Base-by-base conservation (phyloP, 495 filamentous ascomycete genomes). In the Jackrogersella multiformis region DNA sequence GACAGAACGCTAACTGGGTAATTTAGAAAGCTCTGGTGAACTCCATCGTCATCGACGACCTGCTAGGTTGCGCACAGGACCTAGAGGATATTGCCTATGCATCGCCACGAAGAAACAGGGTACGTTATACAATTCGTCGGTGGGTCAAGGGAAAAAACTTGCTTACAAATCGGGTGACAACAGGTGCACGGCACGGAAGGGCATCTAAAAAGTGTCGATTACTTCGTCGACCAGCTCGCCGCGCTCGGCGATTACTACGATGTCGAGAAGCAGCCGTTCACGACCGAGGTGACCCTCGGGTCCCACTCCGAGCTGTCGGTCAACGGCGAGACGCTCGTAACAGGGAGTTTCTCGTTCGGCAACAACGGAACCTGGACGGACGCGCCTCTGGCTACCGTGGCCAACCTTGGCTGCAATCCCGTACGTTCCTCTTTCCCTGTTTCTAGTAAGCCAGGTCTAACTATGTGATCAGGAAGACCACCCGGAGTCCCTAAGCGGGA, bases 141-240 rank as follows among this genome's bases (percentile, higher is more conserved):
- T n/a, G n/a, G 2, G 0, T 15, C 5, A 3, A 3, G 8, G 24
- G 13, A 49, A 20, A 28, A 28, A 49, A 34, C 5, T 41, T 55
- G 24, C 66, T 66, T 13, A 54, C 7, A 46, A 58, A 70, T 53
- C n/a, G n/a, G 49, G 59, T 48, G 23, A 87, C 15, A 86, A 66
- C 80, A 89, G 46, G 85, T 86, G 20, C 88, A 90, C 68, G 87
- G 88, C 24, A 75, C 81, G 16, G 64, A 71, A 5, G 88, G 87
- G 30, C 89, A 92, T 75, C 84, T 88, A 36, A 79, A 81, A 62
- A 92, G 87, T 0, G 82, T 89, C 56, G 78, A 89, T 39, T 92
- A 82, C 62, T 71, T 92, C 67, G 85, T 85, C 65, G 72, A 81
- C 34, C 74, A 81, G 44, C 75, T 89, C 42, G 78, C 72, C 9